A percentile compares a stretch with the other conserved stretches of the same genome.
phyloP scores from a whole-genome alignment of 768 basidiomycete species.

The Naganishia friedmannii region DNA sequence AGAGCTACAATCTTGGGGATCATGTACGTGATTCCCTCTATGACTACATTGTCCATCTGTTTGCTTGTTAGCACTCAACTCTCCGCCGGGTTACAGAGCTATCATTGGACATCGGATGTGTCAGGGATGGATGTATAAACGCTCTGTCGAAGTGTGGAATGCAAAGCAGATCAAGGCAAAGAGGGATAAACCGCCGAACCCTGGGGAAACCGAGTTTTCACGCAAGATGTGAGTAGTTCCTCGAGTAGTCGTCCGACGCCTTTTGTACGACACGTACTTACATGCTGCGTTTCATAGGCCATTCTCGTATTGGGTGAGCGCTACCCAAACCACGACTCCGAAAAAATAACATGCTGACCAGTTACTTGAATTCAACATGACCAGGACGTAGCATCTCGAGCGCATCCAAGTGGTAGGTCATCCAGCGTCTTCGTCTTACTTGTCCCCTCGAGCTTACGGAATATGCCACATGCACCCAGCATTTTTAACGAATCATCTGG shows the following conservation, averaged over 20 bases:
- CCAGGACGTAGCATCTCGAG: conserved; percentile 30
- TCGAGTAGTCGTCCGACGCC: not conserved
- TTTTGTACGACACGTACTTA: not conserved
- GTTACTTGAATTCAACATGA: not conserved
- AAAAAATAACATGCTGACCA: too few relatives aligned
- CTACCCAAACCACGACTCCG: not conserved
- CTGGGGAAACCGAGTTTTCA: conserved; percentile 30
- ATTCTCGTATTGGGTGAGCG: conserved; percentile 31
- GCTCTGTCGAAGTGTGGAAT: conserved; percentile 32
- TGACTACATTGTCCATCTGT: not conserved
- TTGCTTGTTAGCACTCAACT: not conserved
- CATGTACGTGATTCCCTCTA: conserved; percentile 18
- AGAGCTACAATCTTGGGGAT: conserved; percentile 27
- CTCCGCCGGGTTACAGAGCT: not conserved
- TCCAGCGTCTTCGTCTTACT: too few relatives aligned
- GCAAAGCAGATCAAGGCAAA: conserved; percentile 28
- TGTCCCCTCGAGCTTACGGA: not conserved
- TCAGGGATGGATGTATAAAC: conserved; percentile 19
- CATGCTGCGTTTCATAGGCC: conserved; percentile 10
- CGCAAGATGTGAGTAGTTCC: conserved; percentile 24
- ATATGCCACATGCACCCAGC: conserved; percentile 1
- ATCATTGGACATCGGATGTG: conserved; percentile 31
- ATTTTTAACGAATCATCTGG: conserved; percentile 25
- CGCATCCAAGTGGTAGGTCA: conserved; percentile 31
- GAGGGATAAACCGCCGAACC: conserved; percentile 25